Conservation (phyloP, 2,329 filamentous ascomycete genomes). For the Beauveria asiatica region DNA sequence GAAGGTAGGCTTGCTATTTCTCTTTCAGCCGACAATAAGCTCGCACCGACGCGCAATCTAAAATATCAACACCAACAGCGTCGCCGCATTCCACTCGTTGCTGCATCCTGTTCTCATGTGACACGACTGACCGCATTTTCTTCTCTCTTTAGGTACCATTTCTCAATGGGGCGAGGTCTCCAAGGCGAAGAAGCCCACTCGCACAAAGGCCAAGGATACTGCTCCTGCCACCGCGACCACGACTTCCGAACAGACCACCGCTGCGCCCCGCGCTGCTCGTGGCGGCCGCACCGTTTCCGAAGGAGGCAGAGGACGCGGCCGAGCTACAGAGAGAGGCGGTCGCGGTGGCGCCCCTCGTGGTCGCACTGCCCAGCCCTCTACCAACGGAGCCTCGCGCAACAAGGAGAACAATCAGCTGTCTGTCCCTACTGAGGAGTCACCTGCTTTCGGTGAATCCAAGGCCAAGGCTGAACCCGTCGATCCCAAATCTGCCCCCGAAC, state of each 20-base stretch:
- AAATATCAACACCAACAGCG: neutral
- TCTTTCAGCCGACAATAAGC: neutral
- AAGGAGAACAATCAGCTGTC: constrained; percentile 50
- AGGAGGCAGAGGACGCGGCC: constrained; percentile 52
- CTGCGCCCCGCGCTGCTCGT: constrained; percentile 42
- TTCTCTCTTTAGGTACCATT: constrained; percentile 52
- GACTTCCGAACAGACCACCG: constrained; percentile 33
- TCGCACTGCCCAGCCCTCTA: constrained; percentile 45
- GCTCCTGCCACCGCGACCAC: constrained; percentile 36
- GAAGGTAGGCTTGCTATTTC: constrained; percentile 49
- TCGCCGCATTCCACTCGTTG: neutral
- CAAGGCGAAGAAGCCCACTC: constrained; percentile 56
- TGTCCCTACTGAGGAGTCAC: constrained; percentile 62
- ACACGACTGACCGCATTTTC: constrained; percentile 20
- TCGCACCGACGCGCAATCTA: neutral
- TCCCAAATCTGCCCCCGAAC: constrained; percentile 26
- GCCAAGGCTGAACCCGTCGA: constrained; percentile 23
- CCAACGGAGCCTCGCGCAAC: constrained; percentile 53
- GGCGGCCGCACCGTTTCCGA: constrained; percentile 56
- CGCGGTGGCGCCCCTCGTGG: constrained; percentile 49
- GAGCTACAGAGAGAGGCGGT: constrained; percentile 54
- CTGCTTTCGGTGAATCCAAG: constrained; percentile 36
- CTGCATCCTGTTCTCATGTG: neutral
- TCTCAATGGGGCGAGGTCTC: constrained; percentile 80
- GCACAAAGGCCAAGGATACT: constrained; percentile 60